These are phyloP conservation scores for Odontarrhena argentea DNA, from an alignment of 345 rosid genomes.

Conservation along the genomic window DNA sequence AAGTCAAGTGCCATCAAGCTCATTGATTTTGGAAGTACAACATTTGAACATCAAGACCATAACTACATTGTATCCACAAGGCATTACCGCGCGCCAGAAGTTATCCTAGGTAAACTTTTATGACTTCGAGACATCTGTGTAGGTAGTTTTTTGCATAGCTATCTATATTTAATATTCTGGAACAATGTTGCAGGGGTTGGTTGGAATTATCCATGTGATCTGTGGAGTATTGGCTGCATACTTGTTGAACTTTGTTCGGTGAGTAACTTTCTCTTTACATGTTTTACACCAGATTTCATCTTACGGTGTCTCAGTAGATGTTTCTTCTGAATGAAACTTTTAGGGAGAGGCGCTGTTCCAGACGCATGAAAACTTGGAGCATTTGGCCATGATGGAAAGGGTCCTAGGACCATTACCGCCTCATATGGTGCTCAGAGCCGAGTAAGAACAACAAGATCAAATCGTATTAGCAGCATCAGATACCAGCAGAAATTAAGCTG, in stretches of 20 bases:
- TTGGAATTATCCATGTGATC: slow-evolving; percentile 84
- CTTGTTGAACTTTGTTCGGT: slow-evolving; percentile 81
- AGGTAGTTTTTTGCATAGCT: not conserved
- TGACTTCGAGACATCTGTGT: slow-evolving; percentile 12
- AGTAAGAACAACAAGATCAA: slow-evolving; percentile 52
- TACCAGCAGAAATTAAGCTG: slow-evolving; percentile 16
- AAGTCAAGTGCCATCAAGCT: slow-evolving; percentile 77
- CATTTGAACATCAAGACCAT: slow-evolving; percentile 82
- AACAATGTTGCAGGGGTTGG: slow-evolving; percentile 57
- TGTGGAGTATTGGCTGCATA: slow-evolving; percentile 86
- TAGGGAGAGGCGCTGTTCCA: slow-evolving; percentile 88
- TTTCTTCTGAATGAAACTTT: slow-evolving; percentile 26
- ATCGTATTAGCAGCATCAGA: slow-evolving; percentile 27
- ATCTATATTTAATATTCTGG: not conserved
- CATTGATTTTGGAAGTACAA: slow-evolving; percentile 87
- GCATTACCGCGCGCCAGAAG: slow-evolving; percentile 88
- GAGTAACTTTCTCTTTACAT: slow-evolving; percentile 34
- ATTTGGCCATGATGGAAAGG: slow-evolving; percentile 88
- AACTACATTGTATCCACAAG: slow-evolving; percentile 78
- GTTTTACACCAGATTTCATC: slow-evolving; percentile 4
- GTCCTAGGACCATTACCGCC: slow-evolving; percentile 77
- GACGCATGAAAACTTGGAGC: slow-evolving; percentile 84
- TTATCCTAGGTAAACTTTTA: slow-evolving; percentile 60
- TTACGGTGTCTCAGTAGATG: slow-evolving; percentile 10
- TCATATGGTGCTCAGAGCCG: slow-evolving; percentile 66